Evolutionary conservation across 345 rosid genomes (phyloP).

Genomic region (Hirschfeldia incana): DNA sequence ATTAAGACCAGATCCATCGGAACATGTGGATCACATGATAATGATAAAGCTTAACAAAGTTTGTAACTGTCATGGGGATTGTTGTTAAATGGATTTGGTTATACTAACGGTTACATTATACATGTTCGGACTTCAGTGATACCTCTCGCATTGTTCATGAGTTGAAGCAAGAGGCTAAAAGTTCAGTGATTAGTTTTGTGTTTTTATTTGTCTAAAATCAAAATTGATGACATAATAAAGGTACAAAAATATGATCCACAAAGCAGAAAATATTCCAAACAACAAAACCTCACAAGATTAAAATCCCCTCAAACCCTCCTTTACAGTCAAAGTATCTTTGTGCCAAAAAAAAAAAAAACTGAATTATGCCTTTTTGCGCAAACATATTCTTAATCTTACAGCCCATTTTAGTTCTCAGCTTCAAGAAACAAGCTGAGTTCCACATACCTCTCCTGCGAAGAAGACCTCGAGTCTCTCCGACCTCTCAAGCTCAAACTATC

Average conservation of each 20-base stretch:
- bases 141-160: neutral
- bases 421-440: constrained; percentile 42
- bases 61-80: neutral
- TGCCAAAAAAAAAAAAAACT: constrained; percentile 34
- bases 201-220: neutral
- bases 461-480: constrained; percentile 34
- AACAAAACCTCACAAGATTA: constrained; percentile 35
- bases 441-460: constrained; percentile 44
- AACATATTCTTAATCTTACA: neutral
- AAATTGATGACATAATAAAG: neutral
- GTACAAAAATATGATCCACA: constrained; percentile 18
- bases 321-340: constrained; percentile 35
- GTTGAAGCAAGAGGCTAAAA: neutral
- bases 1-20: neutral
- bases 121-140: neutral
- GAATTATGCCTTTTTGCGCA: constrained; percentile 19
- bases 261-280: constrained; percentile 42
- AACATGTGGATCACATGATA: neutral
- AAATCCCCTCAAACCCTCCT: constrained; percentile 33
- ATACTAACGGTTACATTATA: neutral
- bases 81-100: neutral
- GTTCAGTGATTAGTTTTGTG: neutral
- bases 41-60: neutral
- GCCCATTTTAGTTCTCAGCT: constrained; percentile 29
- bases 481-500: constrained; percentile 31